phyloP scores from a whole-genome alignment of 331 rosid species.

The Cucumis variabilis region DNA sequence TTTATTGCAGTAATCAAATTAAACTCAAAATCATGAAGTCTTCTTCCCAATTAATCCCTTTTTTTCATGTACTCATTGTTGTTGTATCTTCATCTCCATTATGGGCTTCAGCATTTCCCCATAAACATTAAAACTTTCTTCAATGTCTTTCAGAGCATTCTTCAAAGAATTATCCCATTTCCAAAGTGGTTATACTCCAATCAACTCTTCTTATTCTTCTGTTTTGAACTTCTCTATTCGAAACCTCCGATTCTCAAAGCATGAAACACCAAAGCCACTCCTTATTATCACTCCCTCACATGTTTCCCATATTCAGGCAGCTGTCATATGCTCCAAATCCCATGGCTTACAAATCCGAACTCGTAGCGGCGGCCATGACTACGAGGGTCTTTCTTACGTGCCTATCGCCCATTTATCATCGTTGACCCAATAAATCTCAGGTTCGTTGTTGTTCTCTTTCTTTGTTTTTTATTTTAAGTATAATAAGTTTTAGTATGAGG shows the following conservation, averaged over 20 bases:
- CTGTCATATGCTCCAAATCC: background rate
- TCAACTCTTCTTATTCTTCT: background rate
- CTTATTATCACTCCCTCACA: background rate
- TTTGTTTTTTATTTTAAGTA: no score
- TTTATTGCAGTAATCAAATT: no score
- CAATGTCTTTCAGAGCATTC: no score
- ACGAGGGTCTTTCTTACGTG: background rate
- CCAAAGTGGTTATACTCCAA: background rate
- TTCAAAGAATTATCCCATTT: no score
- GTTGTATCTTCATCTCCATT: no score
- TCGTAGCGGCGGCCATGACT: conserved; percentile 16
- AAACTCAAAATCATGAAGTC: no score
- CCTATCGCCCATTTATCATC: background rate
- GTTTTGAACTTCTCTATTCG: background rate
- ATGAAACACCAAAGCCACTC: background rate
- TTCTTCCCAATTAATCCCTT: no score
- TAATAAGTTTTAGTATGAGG: no score
- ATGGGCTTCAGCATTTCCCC: no score
- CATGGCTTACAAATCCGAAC: background rate
- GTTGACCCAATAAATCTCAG: background rate
- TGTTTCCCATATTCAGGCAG: background rate
- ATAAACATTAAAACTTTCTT: no score
- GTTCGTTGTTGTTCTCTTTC: no score
- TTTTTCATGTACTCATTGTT: no score
- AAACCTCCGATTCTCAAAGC: background rate